Evolutionary conservation across 1,139 yeast species (phyloP).

Genomic region (Lodderomyces beijingensis): DNA sequence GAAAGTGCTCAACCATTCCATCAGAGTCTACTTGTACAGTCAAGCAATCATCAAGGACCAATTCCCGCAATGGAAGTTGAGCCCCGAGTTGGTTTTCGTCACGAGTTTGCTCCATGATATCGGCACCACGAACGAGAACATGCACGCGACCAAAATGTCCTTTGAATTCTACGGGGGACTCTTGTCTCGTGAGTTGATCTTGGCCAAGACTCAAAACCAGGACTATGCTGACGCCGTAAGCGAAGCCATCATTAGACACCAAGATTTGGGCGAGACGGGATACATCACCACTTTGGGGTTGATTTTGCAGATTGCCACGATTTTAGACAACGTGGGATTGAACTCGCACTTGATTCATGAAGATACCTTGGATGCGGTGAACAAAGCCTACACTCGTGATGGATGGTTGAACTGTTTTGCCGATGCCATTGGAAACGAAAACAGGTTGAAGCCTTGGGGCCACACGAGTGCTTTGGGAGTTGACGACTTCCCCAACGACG

Average conservation of each 20-base stretch:
- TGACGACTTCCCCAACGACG: conserved; percentile 25
- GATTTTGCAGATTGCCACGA: conserved; percentile 32
- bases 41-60: conserved; percentile 34
- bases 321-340: conserved; percentile 35
- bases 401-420: conserved; percentile 37
- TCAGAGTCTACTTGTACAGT: conserved; percentile 32
- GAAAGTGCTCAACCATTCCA: conserved; percentile 28
- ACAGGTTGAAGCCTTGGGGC: conserved; percentile 31
- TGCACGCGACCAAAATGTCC: conserved; percentile 34
- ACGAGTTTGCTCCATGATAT: conserved; percentile 36
- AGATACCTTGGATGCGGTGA: conserved; percentile 27
- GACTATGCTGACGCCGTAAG: conserved; percentile 37
- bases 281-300: conserved; percentile 35
- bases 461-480: conserved; percentile 35
- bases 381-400: conserved; percentile 24
- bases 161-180: conserved; percentile 38
- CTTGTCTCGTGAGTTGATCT: conserved; percentile 26
- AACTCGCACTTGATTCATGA: conserved; percentile 27
- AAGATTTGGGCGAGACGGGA: conserved; percentile 33
- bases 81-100: conserved; percentile 26
- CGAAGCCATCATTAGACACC: conserved; percentile 38
- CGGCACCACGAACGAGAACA: conserved; percentile 32
- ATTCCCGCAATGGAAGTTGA: conserved; percentile 33
- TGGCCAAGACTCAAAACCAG: conserved; percentile 19
- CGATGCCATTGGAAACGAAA: conserved; percentile 31